phyloP scores from a whole-genome alignment of 2,329 filamentous ascomycete species.

The Ascochyta rabiei region DNA sequence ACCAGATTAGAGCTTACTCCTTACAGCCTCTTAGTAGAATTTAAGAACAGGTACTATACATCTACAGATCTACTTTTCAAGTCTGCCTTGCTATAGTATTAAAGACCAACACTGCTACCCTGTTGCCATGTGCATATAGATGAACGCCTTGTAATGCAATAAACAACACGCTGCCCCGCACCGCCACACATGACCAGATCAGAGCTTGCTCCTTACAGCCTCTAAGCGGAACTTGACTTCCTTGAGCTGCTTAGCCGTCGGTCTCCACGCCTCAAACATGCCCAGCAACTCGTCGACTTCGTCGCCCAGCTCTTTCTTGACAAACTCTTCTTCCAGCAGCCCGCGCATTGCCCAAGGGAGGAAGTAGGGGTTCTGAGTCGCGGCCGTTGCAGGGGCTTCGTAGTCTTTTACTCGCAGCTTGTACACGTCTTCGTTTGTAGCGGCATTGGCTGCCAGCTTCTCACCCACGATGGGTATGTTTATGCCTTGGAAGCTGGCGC shows the following conservation, averaged over 20 bases:
- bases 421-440: slow-evolving; percentile 26
- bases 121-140: too few relatives aligned
- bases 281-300: slow-evolving; percentile 81
- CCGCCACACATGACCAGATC: not conserved
- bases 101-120: too few relatives aligned
- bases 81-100: too few relatives aligned
- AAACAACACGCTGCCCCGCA: not conserved
- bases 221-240: slow-evolving; percentile 96
- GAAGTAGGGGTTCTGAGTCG: slow-evolving; percentile 77
- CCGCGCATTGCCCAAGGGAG: slow-evolving; percentile 96
- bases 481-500: slow-evolving; percentile 37
- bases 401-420: slow-evolving; percentile 44
- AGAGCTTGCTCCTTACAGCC: slow-evolving; percentile 84
- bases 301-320: slow-evolving; percentile 76
- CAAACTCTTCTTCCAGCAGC: slow-evolving; percentile 87
- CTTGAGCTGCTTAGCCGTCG: slow-evolving; percentile 85
- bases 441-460: slow-evolving; percentile 24
- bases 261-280: slow-evolving; percentile 94
- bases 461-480: slow-evolving; percentile 40
- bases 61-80: too few relatives aligned
- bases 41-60: too few relatives aligned
- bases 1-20: slow-evolving; percentile 72
- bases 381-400: slow-evolving; percentile 29
- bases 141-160: not conserved
- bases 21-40: slow-evolving; percentile 78